These are phyloP conservation scores for Irineochytrium annulatum DNA, from an alignment of 192 early-diverging fungal genomes.

Conservation along the genomic window DNA sequence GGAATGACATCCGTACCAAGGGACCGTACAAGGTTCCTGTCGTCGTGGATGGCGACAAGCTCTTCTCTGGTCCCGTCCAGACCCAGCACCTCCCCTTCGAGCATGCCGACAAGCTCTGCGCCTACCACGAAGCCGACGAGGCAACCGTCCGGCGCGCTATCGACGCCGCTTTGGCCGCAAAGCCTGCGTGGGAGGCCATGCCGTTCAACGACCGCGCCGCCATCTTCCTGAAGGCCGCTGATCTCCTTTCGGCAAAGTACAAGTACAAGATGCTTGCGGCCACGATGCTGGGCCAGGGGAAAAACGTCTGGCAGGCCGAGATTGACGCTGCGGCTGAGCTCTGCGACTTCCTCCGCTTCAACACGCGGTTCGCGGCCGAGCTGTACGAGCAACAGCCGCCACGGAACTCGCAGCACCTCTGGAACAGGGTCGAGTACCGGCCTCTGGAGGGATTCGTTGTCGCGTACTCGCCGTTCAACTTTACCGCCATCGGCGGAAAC, in stretches of 20 bases:
- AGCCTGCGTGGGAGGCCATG: conserved; percentile 86
- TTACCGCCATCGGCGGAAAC: conserved; percentile 98
- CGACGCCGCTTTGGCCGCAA: conserved; percentile 76
- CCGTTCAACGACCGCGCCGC: conserved; percentile 91
- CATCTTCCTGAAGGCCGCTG: conserved; percentile 97
- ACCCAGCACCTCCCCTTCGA: conserved; percentile 82
- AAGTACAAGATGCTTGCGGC: conserved; percentile 80
- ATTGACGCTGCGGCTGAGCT: conserved; percentile 97
- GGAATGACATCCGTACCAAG: conserved; percentile 34
- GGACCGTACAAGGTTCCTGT: conserved; percentile 73
- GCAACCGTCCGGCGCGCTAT: conserved; percentile 71
- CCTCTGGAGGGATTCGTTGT: conserved; percentile 97
- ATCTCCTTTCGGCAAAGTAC: conserved; percentile 85
- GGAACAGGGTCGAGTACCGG: conserved; percentile 97
- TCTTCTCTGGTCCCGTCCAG: conserved; percentile 29
- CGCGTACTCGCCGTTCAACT: conserved; percentile 98
- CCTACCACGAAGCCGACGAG: conserved; percentile 78
- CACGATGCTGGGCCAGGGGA: conserved; percentile 97
- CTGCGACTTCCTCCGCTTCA: conserved; percentile 93
- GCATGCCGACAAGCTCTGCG: conserved; percentile 72
- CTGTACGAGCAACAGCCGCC: conserved; percentile 91
- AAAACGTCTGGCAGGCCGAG: conserved; percentile 99
- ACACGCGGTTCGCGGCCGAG: conserved; percentile 86
- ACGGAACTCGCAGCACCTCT: conserved; percentile 74
- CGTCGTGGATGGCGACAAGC: conserved; percentile 83